Evolutionary conservation across 1,284 basidiomycete species (phyloP).

Genomic region (Heterobasidion parviporum): DNA sequence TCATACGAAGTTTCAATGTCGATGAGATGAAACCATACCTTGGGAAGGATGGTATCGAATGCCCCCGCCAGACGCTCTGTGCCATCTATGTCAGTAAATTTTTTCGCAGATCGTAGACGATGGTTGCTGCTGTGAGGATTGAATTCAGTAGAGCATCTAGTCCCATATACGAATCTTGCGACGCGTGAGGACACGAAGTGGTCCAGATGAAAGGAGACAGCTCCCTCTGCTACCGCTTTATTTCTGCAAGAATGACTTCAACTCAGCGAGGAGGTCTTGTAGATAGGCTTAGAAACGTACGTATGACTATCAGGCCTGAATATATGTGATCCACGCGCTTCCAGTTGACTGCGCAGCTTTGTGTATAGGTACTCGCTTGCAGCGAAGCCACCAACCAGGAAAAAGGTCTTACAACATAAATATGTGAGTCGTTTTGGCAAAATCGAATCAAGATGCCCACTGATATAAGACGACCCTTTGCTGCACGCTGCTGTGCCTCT

Average conservation of each 20-base stretch:
- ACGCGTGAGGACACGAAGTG: constrained; percentile 39
- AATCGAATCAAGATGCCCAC: background rate
- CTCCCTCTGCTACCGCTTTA: constrained; percentile 50
- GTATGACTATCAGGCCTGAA: background rate
- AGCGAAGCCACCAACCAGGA: constrained; percentile 39
- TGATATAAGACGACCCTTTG: background rate
- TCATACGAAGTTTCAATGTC: too few relatives aligned
- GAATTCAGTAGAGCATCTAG: background rate
- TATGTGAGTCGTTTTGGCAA: background rate
- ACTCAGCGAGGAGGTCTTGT: background rate
- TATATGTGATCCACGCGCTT: constrained; percentile 15
- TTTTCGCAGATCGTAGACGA: background rate
- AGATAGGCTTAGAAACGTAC: background rate
- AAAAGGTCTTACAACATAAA: constrained; percentile 25
- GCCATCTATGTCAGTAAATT: background rate
- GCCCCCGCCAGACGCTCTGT: background rate
- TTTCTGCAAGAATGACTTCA: constrained; percentile 24
- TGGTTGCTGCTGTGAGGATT: background rate
- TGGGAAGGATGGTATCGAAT: too few relatives aligned
- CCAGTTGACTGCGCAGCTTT: constrained; percentile 25
- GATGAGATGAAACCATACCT: too few relatives aligned
- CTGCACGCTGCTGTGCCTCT: background rate
- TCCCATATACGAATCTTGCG: constrained; percentile 30
- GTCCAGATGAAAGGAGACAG: constrained; percentile 43
- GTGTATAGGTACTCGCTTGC: constrained; percentile 41